Base-by-base conservation (phyloP, 2,329 filamentous ascomycete genomes). In the Verticillium isaacii region DNA sequence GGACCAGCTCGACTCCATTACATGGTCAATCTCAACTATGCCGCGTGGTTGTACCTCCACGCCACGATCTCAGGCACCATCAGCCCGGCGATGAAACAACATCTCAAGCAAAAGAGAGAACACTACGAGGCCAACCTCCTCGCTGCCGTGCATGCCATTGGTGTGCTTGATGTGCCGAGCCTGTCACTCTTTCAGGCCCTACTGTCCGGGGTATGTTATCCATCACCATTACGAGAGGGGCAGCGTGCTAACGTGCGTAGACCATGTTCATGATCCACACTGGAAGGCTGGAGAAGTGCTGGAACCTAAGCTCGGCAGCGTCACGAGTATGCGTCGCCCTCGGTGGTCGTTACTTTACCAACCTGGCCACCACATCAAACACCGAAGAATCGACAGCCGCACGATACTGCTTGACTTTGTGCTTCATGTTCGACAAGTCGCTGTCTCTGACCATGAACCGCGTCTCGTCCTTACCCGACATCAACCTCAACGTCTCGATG, bases 201-300 rank as follows among this genome's bases (percentile, higher is more conserved):
- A 5, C 39, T 58, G 8, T 32, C 57, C 14, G 57, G 57, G 8
- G 57, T 58, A 32, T 12, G 39, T 58, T n/a, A 23, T 32, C 8
- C 32, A 6, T 32, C 25, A 2, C 19, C 5, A n/a, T 19, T 4
- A 5, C 14, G 3, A 32, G 15, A 23, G n/a, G 2, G 11, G 14
- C 19, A 39, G 9, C 23, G 5, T 14, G n/a, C 57, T 58, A 32
- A 58, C 57, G 9, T 17, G 17, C 9, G 5, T 15, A 58, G 57
- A 58, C 57, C 3, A 39, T 58, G 23, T 58, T 50, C 29, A 58
- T 58, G 57, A 58, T 58, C 11, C 57, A 58, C 37, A 58, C 57
- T 7, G 57, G 57, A 23, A 58, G 57, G 19, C 5, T 50, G 5
- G 57, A 58, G 32, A 58, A 58, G 15, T 45, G 57, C 57, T 58